Percentiles rank a stretch among this genome's conserved stretches.
Evolutionary conservation across 139 green algal genomes (phyloP).

Genomic region (Astrephomene gubernaculifera): DNA sequence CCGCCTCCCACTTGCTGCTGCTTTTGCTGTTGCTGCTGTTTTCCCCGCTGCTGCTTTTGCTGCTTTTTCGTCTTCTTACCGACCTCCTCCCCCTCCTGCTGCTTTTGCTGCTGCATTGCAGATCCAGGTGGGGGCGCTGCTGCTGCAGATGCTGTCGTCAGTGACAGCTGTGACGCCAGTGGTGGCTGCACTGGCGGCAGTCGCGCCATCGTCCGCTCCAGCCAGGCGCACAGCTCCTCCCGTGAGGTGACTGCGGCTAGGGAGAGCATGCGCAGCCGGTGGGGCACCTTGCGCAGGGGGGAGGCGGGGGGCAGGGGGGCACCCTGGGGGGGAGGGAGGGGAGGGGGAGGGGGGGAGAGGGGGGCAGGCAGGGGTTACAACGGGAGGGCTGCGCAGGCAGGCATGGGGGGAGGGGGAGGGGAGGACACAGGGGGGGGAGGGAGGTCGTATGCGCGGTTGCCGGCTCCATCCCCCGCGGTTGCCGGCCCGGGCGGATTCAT

Average conservation of each 20-base stretch:
- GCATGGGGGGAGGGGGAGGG: too few relatives aligned
- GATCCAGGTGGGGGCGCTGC: neutral
- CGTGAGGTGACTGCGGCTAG: constrained; percentile 28
- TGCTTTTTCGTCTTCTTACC: neutral
- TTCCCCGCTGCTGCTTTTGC: neutral
- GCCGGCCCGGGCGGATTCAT: too few relatives aligned
- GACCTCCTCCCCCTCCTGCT: too few relatives aligned
- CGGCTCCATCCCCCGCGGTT: too few relatives aligned
- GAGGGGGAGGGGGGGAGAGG: neutral
- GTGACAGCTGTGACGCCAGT: neutral
- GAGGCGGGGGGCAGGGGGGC: neutral
- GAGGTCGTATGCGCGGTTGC: too few relatives aligned
- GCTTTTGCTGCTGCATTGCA: neutral
- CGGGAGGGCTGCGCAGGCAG: too few relatives aligned
- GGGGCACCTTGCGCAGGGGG: constrained; percentile 31
- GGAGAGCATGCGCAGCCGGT: constrained; percentile 39
- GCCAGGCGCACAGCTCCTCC: constrained; percentile 23
- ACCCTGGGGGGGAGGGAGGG: neutral
- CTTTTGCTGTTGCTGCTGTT: neutral
- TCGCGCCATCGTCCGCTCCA: constrained; percentile 30
- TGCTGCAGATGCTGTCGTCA: neutral
- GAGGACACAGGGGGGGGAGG: too few relatives aligned
- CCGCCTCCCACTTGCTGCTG: too few relatives aligned
- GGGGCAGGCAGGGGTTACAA: neutral
- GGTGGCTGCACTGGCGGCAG: neutral